Base-by-base conservation (phyloP, 192 early-diverging fungal genomes). In the Gaertneriomyces sp. region DNA sequence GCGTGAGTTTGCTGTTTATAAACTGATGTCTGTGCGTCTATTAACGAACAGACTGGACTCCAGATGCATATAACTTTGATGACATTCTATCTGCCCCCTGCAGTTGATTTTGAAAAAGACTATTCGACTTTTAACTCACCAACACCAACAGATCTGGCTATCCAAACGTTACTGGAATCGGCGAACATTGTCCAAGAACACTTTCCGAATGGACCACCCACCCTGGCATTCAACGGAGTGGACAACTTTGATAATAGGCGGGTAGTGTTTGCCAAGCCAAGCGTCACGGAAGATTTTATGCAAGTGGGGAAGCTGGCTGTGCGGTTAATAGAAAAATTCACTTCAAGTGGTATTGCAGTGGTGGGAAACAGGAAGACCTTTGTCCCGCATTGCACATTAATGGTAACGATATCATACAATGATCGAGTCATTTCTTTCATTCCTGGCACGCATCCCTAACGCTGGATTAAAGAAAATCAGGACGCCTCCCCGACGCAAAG, bases 61-160 rank as follows among this genome's bases (percentile, higher is more conserved):
- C 42, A 60, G 58, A 60, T 41, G 39, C 58, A 60, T 25, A 12
- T 60, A 14, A 60, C 58, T 7, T n/a, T 60, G 14, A n/a, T 60
- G 16, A 14, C 44, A 11, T 8, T 60, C 3, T 43, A 60, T 45
- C 58, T 49, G 47, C 47, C 47, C 12, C 25, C 25, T 33, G 0
- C 25, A 2, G 1, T 56, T 56, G 8, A 56, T 38, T 14, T 6
- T 12, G 38, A 16, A 38, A 60, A 14, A 4, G 38, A 45, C n/a
- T 33, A 60, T 16, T 16, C 11, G n/a, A 43, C 39, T 45, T 17
- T 60, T 12, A 25, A 60, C 4, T 45, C n/a, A 12, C 43, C 44
- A 17, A 43, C 39, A 9, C 14, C 5, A n/a, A 16, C 58, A 5
- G n/a, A 20, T 51, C n/a, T 17, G 49, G 20, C 20, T 51, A 20